Evolutionary conservation across 305 asterid species (phyloP).

Genomic region (Fraxinus albicans): DNA sequence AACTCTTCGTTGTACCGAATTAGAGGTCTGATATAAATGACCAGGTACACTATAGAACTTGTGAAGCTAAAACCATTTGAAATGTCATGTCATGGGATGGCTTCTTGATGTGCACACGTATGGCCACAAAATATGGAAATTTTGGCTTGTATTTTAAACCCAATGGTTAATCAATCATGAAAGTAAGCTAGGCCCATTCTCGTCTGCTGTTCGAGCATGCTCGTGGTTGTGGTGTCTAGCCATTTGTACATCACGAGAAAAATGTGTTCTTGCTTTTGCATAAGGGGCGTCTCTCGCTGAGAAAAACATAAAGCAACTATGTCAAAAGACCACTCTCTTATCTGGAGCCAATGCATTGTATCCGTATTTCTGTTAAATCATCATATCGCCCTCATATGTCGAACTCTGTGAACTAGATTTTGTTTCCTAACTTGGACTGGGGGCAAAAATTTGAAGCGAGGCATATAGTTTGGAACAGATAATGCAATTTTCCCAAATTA

Average conservation of each 20-base stretch:
- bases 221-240: slow-evolving; percentile 63
- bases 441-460: background rate
- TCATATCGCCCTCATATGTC: background rate
- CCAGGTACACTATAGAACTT: background rate
- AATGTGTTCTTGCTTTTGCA: slow-evolving; percentile 77
- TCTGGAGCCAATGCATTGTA: background rate
- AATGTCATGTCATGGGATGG: background rate
- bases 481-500: background rate
- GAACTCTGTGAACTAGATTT: background rate
- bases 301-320: background rate
- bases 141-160: background rate
- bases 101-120: background rate
- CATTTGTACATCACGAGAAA: slow-evolving; percentile 81
- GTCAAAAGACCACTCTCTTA: background rate
- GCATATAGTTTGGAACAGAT: background rate
- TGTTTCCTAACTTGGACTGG: background rate
- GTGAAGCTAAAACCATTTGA: background rate
- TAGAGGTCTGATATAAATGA: background rate
- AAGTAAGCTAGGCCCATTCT: slow-evolving; percentile 61
- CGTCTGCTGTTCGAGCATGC: slow-evolving; percentile 70
- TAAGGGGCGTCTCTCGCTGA: slow-evolving; percentile 95
- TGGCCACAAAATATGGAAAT: background rate
- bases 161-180: slow-evolving; percentile 11
- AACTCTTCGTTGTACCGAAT: background rate
- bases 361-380: background rate